Evolutionary conservation across 2,329 filamentous ascomycete species (phyloP), one percentile per base, ranked within the genome.

Genomic region (Alternaria sp.): DNA sequence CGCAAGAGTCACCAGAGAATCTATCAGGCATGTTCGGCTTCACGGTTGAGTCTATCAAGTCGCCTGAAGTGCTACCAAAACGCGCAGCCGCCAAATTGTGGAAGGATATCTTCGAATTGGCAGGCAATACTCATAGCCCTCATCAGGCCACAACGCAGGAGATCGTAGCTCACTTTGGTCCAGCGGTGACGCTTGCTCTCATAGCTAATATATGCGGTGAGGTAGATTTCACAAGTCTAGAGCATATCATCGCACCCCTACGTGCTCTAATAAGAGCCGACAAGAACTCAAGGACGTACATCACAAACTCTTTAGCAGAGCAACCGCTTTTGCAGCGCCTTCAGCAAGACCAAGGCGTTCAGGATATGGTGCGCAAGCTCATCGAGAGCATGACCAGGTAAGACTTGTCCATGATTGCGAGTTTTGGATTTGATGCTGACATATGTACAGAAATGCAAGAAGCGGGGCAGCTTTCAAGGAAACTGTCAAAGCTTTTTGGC

Each of bases 41-140:
- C 70, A 86, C 88, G 0, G 80, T 95, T 12, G 85, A 87, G 67
- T 88, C 91, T 7, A 80, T 96, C 7, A 85, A 89, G 43, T 89
- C 89, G 12, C 87, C 84, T 30, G 92, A 95, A 60, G 88, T 90
- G 0, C 80, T 96, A 9, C 90, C 91, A 0, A 96, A 95, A 78
- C 86, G 86, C 30, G 87, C 90, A 3, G 87, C 92, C 1, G 87
- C 89, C 8, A 87, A 90, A 28, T 91, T 96, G 63, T 95, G 92
- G 91, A 77, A 74, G 54, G 74, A 78, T 36, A 73, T 78, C 12
- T 77, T 78, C 57, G 75, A 77, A 44, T 62, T 75, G 18, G 66
- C 69, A 18, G 68, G 67, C 6, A 72, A 71, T 36, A 71, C 71
- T 5, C 69, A 70, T 34, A 72, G 59, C 52, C 61, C 64, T 46